Percentiles rank a stretch among this genome's conserved stretches.
phyloP scores from a whole-genome alignment of 306 rosid genomes.

The Oemleria cerasiformis region DNA sequence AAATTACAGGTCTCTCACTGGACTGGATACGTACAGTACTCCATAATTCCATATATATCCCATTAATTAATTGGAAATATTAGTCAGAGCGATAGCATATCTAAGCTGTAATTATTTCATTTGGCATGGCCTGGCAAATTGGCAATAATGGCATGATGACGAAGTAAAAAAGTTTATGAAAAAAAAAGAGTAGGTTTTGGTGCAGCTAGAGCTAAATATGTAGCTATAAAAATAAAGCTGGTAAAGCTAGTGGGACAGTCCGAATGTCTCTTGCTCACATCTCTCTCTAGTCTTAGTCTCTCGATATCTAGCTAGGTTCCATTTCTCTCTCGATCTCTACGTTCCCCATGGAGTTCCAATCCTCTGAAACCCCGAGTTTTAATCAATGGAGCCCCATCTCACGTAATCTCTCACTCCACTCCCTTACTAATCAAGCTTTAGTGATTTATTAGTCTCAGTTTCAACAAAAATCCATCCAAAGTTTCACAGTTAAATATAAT shows the following conservation, averaged over 20 bases:
- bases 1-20: too few relatives aligned
- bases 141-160: too few relatives aligned
- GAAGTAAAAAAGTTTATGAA: background rate
- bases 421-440: too few relatives aligned
- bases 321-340: slow-evolving; percentile 15
- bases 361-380: slow-evolving; percentile 4
- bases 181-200: slow-evolving; percentile 25
- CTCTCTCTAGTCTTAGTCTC: slow-evolving; percentile 23
- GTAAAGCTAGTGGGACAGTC: slow-evolving; percentile 89
- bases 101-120: too few relatives aligned
- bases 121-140: too few relatives aligned
- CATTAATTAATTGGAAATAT: too few relatives aligned
- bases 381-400: slow-evolving; percentile 36
- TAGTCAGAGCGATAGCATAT: too few relatives aligned
- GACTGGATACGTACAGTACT: too few relatives aligned
- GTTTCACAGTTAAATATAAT: too few relatives aligned
- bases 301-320: background rate
- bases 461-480: too few relatives aligned
- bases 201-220: slow-evolving; percentile 1
- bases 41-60: too few relatives aligned
- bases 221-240: slow-evolving; percentile 39
- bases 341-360: slow-evolving; percentile 6
- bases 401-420: background rate
- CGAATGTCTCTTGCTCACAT: slow-evolving; percentile 72
- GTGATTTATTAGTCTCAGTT: too few relatives aligned